Evolutionary conservation across 345 rosid species (phyloP), one percentile per base, ranked within the genome.

Genomic region (Linum tenue): DNA sequence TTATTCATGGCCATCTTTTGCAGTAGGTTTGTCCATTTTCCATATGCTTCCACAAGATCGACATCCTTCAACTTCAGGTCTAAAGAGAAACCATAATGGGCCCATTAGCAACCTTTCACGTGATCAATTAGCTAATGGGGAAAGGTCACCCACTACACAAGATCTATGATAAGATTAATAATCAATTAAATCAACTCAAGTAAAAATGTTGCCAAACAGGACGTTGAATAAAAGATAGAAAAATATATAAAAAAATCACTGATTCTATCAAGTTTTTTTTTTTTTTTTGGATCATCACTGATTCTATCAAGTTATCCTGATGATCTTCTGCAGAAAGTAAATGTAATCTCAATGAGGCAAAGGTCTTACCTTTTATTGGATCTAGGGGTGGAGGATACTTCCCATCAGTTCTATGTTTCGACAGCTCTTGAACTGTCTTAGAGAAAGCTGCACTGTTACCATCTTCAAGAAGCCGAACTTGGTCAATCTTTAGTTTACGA

Each of bases 1-100:
- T 92, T 92, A 67, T 85, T 92, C 79, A 62, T 68, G 17, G 85
- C 78, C 97, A 92, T 88, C 79, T 90, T 85, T 76, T 78, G 85
- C 80, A 82, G 37, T n/a, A 90, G 72, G 67, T 65, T 69, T 64
- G 75, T 75, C 96, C 96, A 81, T 73, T 76, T 81, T 65, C 75
- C 8, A 80, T 86, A 90, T 59, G 72, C 77, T 67, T 79, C 73
- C 72, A 87, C 94, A 63, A 82, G 76, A 68, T 86, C 60, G 72
- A 80, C 55, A 69, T 90, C 91, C 72, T 79, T 86, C 84, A 89
- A 62, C 84, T 85, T 86, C 74, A 90, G 76, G 74, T 83, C 98
- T 92, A 81, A 75, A 72, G 83, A 38, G 53, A 65, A n/a, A n/a
- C n/a, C n/a, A n/a, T n/a, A n/a, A 22, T 22, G 31, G 31, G 31